These are phyloP conservation scores for Scytalidium lignicola DNA, from an alignment of 2,329 filamentous ascomycete species.

Conservation along the genomic window DNA sequence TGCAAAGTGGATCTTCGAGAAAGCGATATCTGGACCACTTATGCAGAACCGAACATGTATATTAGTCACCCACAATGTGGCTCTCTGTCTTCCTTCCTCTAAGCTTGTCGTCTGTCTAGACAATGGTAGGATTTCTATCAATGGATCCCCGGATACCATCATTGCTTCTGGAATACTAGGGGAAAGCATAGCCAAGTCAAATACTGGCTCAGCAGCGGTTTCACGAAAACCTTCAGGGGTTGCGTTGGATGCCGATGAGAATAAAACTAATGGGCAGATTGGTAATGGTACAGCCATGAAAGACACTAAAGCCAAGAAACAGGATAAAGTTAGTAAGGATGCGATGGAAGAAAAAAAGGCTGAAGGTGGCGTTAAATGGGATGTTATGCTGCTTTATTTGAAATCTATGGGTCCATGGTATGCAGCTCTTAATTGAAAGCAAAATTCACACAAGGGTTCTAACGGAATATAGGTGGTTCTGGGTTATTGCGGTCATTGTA, in stretches of 20 bases:
- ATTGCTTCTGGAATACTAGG: constrained; percentile 84
- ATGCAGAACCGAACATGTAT: constrained; percentile 91
- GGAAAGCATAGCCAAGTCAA: constrained; percentile 76
- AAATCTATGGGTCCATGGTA: constrained; percentile 84
- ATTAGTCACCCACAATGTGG: constrained; percentile 89
- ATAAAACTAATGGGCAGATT: constrained; percentile 42
- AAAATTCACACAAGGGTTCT: constrained; percentile 3
- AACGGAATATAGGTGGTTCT: constrained; percentile 60
- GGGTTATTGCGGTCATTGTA: constrained; percentile 68
- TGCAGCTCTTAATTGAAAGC: constrained; percentile 1
- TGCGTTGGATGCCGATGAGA: constrained; percentile 34
- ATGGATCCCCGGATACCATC: constrained; percentile 74
- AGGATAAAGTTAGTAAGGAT: constrained; percentile 34
- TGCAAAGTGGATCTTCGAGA: constrained; percentile 94
- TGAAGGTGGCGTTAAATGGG: constrained; percentile 80
- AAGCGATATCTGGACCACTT: constrained; percentile 82
- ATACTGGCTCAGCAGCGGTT: constrained; percentile 60
- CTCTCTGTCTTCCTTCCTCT: constrained; percentile 77
- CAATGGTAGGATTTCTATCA: constrained; percentile 72
- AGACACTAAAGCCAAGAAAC: constrained; percentile 24
- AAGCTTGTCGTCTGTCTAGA: constrained; percentile 80
- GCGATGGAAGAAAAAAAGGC: constrained; percentile 73
- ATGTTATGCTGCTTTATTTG: constrained; percentile 82
- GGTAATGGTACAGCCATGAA: constrained; percentile 41
- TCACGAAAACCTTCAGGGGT: constrained; percentile 70